Evolutionary conservation across 78 protist genomes (phyloP).

Genomic region (Carpediemonas membranifera): DNA sequence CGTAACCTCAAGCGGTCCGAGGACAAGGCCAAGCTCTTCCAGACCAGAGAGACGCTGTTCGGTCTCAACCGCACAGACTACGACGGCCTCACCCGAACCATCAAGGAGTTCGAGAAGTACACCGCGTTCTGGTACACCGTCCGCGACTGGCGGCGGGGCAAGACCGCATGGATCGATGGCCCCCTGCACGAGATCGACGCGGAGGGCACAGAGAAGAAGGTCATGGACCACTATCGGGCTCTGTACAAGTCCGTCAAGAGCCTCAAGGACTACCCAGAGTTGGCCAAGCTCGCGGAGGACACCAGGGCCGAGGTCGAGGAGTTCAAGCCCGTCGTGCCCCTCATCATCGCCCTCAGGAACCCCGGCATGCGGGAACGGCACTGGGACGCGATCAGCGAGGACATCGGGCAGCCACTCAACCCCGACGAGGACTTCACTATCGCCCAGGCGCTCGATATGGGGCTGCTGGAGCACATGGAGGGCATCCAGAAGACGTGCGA

Average conservation of each 20-base stretch:
- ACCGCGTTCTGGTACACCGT: constrained; percentile 59
- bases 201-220: constrained; percentile 31
- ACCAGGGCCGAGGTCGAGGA: neutral
- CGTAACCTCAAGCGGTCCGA: neutral
- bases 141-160: constrained; percentile 39
- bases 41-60: constrained; percentile 52
- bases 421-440: constrained; percentile 26
- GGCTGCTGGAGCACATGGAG: constrained; percentile 21
- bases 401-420: constrained; percentile 18
- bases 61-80: constrained; percentile 41
- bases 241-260: neutral
- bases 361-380: constrained; percentile 73
- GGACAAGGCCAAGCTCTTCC: constrained; percentile 19
- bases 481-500: constrained; percentile 12
- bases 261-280: neutral
- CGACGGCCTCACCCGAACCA: neutral
- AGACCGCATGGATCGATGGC: constrained; percentile 35
- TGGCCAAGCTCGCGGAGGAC: neutral
- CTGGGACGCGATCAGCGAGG: constrained; percentile 42
- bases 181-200: constrained; percentile 43
- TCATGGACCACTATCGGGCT: constrained; percentile 10
- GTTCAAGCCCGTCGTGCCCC: constrained; percentile 42
- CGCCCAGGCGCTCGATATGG: constrained; percentile 4
- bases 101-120: constrained; percentile 56
- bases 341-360: constrained; percentile 58